Conservation (phyloP, 2,329 filamentous ascomycete species). For the Fusarium hostae region DNA sequence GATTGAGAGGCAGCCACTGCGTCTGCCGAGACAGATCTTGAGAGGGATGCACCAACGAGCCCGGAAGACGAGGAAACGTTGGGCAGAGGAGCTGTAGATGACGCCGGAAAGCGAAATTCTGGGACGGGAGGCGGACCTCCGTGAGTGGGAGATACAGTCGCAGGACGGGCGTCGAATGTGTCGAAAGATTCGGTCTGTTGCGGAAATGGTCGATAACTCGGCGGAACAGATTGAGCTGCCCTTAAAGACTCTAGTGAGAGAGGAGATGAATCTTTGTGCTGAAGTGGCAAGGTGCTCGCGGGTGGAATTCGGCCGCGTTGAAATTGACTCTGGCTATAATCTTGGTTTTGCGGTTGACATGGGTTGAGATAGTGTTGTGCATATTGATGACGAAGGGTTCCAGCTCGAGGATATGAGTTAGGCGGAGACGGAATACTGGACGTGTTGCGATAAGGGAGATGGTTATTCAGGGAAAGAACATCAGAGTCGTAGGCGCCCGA, state of each 20-base stretch:
- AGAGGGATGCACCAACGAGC: constrained; percentile 41
- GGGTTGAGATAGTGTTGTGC: constrained; percentile 37
- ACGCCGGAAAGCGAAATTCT: constrained; percentile 31
- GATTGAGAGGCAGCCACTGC: constrained; percentile 47
- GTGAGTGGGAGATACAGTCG: constrained; percentile 34
- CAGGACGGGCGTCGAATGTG: constrained; percentile 19
- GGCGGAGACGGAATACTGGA: constrained; percentile 31
- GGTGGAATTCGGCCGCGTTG: constrained; percentile 39
- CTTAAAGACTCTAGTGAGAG: constrained; percentile 43
- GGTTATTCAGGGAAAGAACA: constrained; percentile 32
- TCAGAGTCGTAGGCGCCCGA: constrained; percentile 43
- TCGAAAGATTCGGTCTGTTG: constrained; percentile 33
- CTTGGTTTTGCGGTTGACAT: constrained; percentile 29
- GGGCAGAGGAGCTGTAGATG: constrained; percentile 40
- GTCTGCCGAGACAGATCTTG: constrained; percentile 47
- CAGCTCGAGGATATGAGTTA: constrained; percentile 34
- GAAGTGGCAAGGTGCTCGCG: constrained; percentile 38
- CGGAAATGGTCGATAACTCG: constrained; percentile 19
- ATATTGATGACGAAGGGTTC: constrained; percentile 39
- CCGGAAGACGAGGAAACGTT: constrained; percentile 33
- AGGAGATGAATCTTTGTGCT: constrained; percentile 27
- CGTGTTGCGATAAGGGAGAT: constrained; percentile 25
- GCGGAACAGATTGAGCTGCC: constrained; percentile 35
- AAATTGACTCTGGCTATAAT: constrained; percentile 28
- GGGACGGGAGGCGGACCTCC: constrained; percentile 20